Base-by-base conservation (phyloP, 176 grass and related monocot species). In the Stipa capillata region DNA sequence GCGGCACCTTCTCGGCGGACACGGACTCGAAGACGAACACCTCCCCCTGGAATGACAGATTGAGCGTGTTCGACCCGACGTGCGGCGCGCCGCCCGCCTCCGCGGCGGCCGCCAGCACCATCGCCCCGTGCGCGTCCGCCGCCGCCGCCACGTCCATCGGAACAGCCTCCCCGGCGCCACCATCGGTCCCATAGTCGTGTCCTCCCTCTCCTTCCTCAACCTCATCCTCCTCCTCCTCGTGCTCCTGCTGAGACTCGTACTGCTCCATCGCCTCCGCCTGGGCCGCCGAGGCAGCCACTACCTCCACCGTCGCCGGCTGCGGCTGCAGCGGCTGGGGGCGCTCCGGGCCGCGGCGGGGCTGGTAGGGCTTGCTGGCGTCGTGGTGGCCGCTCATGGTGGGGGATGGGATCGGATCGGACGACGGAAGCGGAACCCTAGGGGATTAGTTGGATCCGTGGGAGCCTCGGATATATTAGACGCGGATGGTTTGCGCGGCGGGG, bases 1-100 rank as follows among this genome's bases (percentile, higher is more conserved):
- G 34, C 76, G 1, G 61, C 9, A 80, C 96, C 96, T 94, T 99
- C 83, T 99, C 96, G n/a, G 90, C 92, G 24, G 96, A 95, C 36
- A 99, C 96, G 40, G 90, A 90, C 64, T 99, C 92, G 73, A 99
- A 99, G 14, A 99, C 96, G 65, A 95, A 99, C 53, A 87, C 90
- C 70, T 99, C 92, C 43, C 93, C 90, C 51, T 95, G 96, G 74
- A 99, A 99, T 70, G 96, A 95, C 14, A 99, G 86, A 14, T 92
- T 95, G 25, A 99, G 96, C 82, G 90, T 88, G 59, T 93, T 91
- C 16, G 62, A 48, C 40, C 50, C 40, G 1, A 90, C 34, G 11
- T 86, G 88, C 35, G 82, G 74, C 33, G 57, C 25, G 15, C 47
- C 77, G 11, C 35, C 37, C 7, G 50, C 21, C 50, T 75, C 72